A percentile compares a stretch with the other conserved stretches of the same genome.
Conservation (phyloP, 495 filamentous ascomycete species). For the Hyaloscypha finlandica region DNA sequence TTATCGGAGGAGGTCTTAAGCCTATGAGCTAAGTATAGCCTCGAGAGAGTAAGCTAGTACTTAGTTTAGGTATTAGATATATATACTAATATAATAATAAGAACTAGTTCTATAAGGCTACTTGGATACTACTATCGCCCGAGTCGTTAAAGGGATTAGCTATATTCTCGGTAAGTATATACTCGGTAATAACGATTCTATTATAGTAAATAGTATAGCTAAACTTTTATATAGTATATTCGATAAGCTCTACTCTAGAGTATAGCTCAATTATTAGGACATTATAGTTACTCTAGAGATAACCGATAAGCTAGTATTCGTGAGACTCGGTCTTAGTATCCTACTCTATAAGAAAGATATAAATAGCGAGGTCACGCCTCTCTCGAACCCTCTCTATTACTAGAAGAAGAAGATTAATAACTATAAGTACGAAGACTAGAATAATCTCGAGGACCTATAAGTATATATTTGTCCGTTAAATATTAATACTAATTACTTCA, state of each 20-base stretch:
- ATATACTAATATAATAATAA: slow-evolving; percentile 15
- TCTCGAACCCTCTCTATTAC: slow-evolving; percentile 20
- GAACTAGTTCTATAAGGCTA: slow-evolving; percentile 19
- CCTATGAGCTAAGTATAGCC: slow-evolving; percentile 18
- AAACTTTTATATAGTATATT: slow-evolving; percentile 21
- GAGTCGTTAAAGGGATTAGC: slow-evolving; percentile 21
- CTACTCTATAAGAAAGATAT: slow-evolving; percentile 17
- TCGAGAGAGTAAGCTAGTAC: slow-evolving; percentile 24
- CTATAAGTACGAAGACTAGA: slow-evolving; percentile 23
- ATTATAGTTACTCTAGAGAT: slow-evolving; percentile 23
- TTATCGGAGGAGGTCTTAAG: slow-evolving; percentile 18
- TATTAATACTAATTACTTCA: slow-evolving; percentile 28
- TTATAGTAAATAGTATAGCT: slow-evolving; percentile 21
- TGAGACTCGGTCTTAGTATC: slow-evolving; percentile 19
- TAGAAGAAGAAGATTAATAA: slow-evolving; percentile 25
- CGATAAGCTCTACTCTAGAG: slow-evolving; percentile 15
- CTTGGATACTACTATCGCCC: slow-evolving; percentile 16
- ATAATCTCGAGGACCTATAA: slow-evolving; percentile 1
- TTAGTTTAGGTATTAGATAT: slow-evolving; percentile 11
- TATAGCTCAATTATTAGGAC: slow-evolving; percentile 24
- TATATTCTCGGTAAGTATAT: slow-evolving; percentile 18
- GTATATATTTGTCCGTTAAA: slow-evolving; percentile 18
- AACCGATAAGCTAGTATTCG: slow-evolving; percentile 24
- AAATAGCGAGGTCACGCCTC: slow-evolving; percentile 18
- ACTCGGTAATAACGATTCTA: slow-evolving; percentile 20